Evolutionary conservation across 2,329 filamentous ascomycete species (phyloP).

Genomic region (Immersiporthe knoxdaviesiana): DNA sequence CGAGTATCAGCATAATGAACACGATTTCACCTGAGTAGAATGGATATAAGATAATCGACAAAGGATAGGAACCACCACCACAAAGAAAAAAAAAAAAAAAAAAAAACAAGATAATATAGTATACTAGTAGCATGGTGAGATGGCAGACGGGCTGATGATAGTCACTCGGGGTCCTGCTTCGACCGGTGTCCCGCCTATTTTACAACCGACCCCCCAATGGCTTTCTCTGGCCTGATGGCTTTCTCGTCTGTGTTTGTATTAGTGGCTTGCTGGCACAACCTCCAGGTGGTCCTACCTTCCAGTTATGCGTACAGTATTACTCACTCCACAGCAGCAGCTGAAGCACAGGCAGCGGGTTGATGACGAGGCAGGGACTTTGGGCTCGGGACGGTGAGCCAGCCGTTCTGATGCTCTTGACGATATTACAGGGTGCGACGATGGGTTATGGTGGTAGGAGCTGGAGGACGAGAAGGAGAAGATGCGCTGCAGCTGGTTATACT

Average conservation of each 20-base stretch:
- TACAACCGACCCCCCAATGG: not conserved
- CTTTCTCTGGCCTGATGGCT: not conserved
- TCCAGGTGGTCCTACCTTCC: not conserved
- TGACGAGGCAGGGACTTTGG: not conserved
- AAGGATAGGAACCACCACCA: not conserved
- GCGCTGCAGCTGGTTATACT: constrained; percentile 16
- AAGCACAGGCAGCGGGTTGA: not conserved
- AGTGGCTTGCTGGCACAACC: too few species aligned
- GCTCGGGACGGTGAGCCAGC: not conserved
- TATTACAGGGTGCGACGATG: not conserved
- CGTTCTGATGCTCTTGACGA: not conserved
- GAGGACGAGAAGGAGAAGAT: constrained; percentile 3
- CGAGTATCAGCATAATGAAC: not conserved
- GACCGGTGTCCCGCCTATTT: not conserved
- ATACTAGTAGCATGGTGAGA: not conserved
- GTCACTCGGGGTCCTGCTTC: not conserved
- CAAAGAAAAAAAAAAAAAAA: too few species aligned
- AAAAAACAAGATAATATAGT: not conserved
- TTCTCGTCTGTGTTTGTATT: not conserved
- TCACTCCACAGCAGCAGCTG: not conserved
- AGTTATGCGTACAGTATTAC: not conserved
- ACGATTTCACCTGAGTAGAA: not conserved
- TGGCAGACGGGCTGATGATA: not conserved
- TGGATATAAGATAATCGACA: not conserved
- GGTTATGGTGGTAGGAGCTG: not conserved